Evolutionary conservation across 2,329 filamentous ascomycete genomes (phyloP).

Genomic region (Pseudogymnoascus sp.): DNA sequence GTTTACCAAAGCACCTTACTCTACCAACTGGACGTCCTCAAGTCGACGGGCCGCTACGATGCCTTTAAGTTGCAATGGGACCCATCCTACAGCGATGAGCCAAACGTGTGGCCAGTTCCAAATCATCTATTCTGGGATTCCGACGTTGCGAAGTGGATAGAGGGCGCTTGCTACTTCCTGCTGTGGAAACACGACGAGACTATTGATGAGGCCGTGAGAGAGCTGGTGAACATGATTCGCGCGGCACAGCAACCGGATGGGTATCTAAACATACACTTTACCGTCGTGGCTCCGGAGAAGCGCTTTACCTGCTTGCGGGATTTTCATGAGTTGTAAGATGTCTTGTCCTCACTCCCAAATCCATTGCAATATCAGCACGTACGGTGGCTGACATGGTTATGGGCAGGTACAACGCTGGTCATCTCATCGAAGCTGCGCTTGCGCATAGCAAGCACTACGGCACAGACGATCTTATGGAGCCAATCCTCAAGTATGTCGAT

Average conservation of each 20-base stretch:
- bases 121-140: constrained; percentile 55
- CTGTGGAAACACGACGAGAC: constrained; percentile 35
- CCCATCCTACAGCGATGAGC: constrained; percentile 43
- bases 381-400: neutral
- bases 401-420: constrained; percentile 50
- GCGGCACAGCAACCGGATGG: constrained; percentile 52
- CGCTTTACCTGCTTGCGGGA: constrained; percentile 53
- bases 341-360: constrained; percentile 12
- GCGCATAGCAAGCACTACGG: constrained; percentile 47
- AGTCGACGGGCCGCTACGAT: constrained; percentile 48
- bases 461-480: constrained; percentile 44
- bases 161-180: constrained; percentile 53
- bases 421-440: constrained; percentile 54
- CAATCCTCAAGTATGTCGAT: constrained; percentile 47
- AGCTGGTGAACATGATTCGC: constrained; percentile 52
- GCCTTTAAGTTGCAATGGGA: constrained; percentile 54
- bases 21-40: constrained; percentile 46
- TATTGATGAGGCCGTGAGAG: constrained; percentile 43
- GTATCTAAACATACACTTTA: constrained; percentile 58
- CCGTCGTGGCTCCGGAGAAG: constrained; percentile 48
- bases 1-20: constrained; percentile 39
- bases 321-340: constrained; percentile 50
- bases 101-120: constrained; percentile 47
- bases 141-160: constrained; percentile 54
- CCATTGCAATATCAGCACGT: neutral